Evolutionary conservation across 257 asterid species (phyloP).

Genomic region (Thymus quinquecostatus): DNA sequence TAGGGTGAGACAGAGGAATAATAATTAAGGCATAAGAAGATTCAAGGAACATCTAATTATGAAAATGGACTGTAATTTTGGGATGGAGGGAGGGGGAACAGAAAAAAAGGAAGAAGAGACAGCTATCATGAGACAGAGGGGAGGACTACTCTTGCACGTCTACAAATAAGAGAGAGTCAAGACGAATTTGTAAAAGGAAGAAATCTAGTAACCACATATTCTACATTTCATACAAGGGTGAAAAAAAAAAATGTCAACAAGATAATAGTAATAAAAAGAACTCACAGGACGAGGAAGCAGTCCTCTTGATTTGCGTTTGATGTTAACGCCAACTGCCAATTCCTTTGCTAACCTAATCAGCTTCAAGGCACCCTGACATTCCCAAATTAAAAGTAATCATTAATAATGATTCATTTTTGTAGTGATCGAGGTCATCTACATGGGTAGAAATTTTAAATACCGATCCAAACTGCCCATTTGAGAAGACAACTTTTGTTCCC

Average conservation of each 20-base stretch:
- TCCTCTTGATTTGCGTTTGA: constrained; percentile 86
- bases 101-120: not conserved
- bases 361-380: constrained; percentile 82
- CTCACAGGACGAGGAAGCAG: constrained; percentile 96
- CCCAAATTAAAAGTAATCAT: constrained; percentile 29
- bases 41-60: not conserved
- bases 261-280: constrained; percentile 29
- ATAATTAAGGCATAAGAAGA: not conserved
- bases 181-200: not conserved
- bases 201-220: constrained; percentile 24
- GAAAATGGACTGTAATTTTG: not conserved
- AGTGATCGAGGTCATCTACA: not conserved
- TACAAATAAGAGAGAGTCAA: constrained; percentile 1
- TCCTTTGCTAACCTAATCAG: constrained; percentile 80
- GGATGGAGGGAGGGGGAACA: not conserved
- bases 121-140: not conserved
- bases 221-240: constrained; percentile 13
- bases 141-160: not conserved
- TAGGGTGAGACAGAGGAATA: no score
- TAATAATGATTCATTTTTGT: constrained; percentile 9
- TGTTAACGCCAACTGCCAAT: constrained; percentile 74
- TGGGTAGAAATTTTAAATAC: constrained; percentile 39
- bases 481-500: constrained; percentile 79
- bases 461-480: constrained; percentile 87
- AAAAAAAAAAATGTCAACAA: not conserved